A percentile compares a stretch with the other conserved stretches of the same genome.
Conservation (phyloP, 345 rosid species). For the Cochlearia excelsa region DNA sequence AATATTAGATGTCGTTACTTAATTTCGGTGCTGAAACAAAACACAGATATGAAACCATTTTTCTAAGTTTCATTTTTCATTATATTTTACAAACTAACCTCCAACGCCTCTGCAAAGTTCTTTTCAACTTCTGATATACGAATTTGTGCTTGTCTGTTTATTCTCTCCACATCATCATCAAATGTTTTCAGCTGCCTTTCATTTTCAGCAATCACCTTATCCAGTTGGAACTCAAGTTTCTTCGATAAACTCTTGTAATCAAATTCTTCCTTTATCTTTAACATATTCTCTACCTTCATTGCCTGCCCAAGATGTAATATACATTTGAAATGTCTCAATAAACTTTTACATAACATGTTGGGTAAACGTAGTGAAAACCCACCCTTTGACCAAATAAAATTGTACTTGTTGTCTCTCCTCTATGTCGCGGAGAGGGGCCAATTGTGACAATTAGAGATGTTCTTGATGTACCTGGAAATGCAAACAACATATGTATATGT, state of each 20-base stretch:
- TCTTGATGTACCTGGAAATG: conserved; percentile 71
- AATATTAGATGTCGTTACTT: not conserved
- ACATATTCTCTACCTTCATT: conserved; percentile 99
- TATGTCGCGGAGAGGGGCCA: conserved; percentile 86
- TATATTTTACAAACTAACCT: conserved; percentile 51
- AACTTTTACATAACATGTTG: conserved; percentile 6
- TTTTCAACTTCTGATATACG: conserved; percentile 77
- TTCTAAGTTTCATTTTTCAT: not conserved
- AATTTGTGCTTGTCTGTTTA: conserved; percentile 68
- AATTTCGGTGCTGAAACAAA: conserved; percentile 8
- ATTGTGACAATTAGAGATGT: conserved; percentile 79
- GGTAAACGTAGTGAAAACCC: conserved; percentile 28
- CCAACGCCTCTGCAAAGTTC: conserved; percentile 73
- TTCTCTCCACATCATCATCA: conserved; percentile 81
- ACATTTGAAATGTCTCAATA: conserved; percentile 4
- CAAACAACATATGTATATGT: not conserved
- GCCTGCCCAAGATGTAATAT: conserved; percentile 48
- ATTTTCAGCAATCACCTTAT: conserved; percentile 87
- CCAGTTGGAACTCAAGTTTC: conserved; percentile 83
- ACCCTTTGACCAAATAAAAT: conserved; percentile 93
- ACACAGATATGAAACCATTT: conserved; percentile 17
- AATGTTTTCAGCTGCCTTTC: conserved; percentile 92
- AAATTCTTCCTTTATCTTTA: conserved; percentile 97
- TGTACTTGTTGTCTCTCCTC: conserved; percentile 89
- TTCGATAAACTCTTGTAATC: conserved; percentile 97